Conservation (phyloP, 2,329 filamentous ascomycete genomes). For the Diaporthe capsici region DNA sequence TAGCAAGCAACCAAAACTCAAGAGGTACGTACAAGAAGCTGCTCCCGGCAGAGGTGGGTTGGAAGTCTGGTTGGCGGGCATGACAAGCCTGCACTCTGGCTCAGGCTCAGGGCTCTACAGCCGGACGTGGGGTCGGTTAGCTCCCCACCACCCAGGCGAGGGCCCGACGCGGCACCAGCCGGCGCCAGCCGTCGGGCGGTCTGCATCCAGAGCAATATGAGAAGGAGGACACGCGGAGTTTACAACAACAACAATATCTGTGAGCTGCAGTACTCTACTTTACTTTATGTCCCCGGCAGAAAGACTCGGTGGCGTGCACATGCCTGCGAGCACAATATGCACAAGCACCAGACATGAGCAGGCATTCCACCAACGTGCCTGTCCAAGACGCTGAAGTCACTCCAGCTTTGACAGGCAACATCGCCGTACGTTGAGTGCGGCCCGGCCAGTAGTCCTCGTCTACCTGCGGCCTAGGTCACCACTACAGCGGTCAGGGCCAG, state of each 20-base stretch:
- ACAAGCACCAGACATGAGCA: background rate
- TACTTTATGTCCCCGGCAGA: no score
- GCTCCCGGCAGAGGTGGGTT: slow-evolving; percentile 24
- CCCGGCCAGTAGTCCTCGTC: background rate
- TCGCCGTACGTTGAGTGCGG: background rate
- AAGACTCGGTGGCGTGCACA: background rate
- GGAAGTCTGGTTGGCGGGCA: slow-evolving; percentile 6
- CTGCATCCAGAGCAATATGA: background rate
- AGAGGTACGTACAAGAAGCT: slow-evolving; percentile 17
- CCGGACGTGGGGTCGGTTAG: slow-evolving; percentile 18
- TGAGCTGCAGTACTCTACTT: background rate
- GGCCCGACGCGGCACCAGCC: background rate
- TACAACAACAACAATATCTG: background rate
- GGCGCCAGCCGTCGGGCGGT: slow-evolving; percentile 9
- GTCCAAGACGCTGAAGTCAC: background rate
- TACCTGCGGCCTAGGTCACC: background rate
- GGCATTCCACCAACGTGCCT: background rate
- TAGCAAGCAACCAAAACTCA: slow-evolving; percentile 17
- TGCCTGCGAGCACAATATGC: background rate
- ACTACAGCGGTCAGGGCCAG: background rate
- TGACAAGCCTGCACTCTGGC: background rate
- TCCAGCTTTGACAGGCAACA: background rate
- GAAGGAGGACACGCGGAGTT: background rate
- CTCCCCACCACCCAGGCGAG: background rate
- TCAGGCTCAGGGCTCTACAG: background rate